phyloP scores from a whole-genome alignment of 768 basidiomycete genomes.

The Lactarius tabidus region DNA sequence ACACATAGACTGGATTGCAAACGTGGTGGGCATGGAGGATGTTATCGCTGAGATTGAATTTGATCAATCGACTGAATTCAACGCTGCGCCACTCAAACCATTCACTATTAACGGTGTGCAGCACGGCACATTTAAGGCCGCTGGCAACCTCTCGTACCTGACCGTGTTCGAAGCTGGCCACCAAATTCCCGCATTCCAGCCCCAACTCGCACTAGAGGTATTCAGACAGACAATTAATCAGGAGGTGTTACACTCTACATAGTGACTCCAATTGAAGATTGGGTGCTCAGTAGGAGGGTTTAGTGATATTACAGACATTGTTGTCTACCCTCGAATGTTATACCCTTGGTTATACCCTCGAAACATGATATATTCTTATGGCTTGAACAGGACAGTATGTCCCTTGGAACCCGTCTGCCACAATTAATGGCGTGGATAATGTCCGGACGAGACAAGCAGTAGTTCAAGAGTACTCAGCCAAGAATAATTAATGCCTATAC shows the following conservation, averaged over 20 bases:
- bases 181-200: slow-evolving; percentile 16
- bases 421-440: too few species aligned
- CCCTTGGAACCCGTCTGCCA: too few species aligned
- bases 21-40: slow-evolving; percentile 44
- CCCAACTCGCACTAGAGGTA: slow-evolving; percentile 12
- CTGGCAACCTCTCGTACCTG: slow-evolving; percentile 45
- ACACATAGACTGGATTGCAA: slow-evolving; percentile 47
- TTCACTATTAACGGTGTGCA: slow-evolving; percentile 43
- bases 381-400: neutral
- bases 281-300: neutral
- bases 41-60: slow-evolving; percentile 45
- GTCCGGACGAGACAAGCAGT: neutral
- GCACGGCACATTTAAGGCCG: slow-evolving; percentile 37
- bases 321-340: neutral
- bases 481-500: neutral
- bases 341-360: neutral
- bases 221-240: slow-evolving; percentile 20
- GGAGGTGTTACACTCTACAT: slow-evolving; percentile 15
- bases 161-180: slow-evolving; percentile 42
- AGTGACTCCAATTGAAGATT: neutral
- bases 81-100: slow-evolving; percentile 36
- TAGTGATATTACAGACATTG: neutral
- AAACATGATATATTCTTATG: neutral
- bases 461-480: neutral
- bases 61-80: slow-evolving; percentile 31